Base-by-base conservation (phyloP, 768 basidiomycete genomes). In the Suillus tomentosus region DNA sequence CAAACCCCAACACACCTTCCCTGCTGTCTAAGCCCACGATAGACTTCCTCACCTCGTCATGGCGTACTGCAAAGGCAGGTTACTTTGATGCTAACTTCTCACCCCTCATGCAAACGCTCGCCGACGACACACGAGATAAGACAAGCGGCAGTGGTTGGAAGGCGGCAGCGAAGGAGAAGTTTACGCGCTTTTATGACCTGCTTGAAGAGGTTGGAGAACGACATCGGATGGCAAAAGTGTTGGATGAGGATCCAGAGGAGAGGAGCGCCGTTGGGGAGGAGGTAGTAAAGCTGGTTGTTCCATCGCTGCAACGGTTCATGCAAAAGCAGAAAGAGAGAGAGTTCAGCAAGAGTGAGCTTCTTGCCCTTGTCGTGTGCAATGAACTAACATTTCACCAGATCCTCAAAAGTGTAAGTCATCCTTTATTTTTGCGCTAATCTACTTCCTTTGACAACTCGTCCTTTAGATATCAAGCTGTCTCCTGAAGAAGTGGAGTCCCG, bases 31-130 rank as follows among this genome's bases (percentile, higher is more conserved):
- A 82, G 36, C 82, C 87, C 1, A 82, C 90, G 0, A 78, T 84
- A 53, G 89, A 92, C 24, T 67, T 80, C 22, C 80, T 95, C 36
- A 84, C 85, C 65, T 88, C 87, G 6, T 86, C 85, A 64, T 91
- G 87, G 78, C 86, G 92, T 43, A 92, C 87, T 0, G 89, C 92
- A 50, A 93, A 93, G 74, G 90, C 92, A 10, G 88, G 81, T 5
- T 95, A 95, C 75, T 92, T 92, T 65, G 92, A 94, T 66, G 80
- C 89, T 27, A 94, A 92, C 75, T 93, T 90, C 73, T 86, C 88
- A 8, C 88, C 90, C 13, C 77, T 94, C 58, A 86, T 94, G 79
- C 89, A 91, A 63, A 69, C 82, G 22, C 76, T 86, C 62, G 76
- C 81, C 75, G 72, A 85, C 78, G 78, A 86, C 77, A 74, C 71